A percentile compares a stretch with the other conserved stretches of the same genome.
Conservation (phyloP, 2,329 filamentous ascomycete genomes). For the Epichloe coenophiala region DNA sequence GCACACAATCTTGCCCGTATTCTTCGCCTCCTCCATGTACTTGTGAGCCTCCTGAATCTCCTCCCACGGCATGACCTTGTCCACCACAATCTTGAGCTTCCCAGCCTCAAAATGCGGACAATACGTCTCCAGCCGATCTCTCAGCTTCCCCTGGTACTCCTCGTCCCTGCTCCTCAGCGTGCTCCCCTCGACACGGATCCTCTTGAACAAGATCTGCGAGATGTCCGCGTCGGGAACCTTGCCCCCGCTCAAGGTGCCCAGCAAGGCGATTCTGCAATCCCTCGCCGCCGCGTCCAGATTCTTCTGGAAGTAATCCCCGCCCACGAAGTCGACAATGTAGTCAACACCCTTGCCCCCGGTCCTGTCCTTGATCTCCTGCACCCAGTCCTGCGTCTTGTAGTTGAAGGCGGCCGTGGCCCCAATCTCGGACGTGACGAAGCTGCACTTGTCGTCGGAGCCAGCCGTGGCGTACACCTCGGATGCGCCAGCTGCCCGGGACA, state of each 20-base stretch:
- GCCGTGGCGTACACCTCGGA: constrained; percentile 68
- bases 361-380: constrained; percentile 51
- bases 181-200: constrained; percentile 69
- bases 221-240: constrained; percentile 64
- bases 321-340: constrained; percentile 76
- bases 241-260: constrained; percentile 63
- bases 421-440: constrained; percentile 59
- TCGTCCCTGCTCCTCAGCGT: constrained; percentile 67
- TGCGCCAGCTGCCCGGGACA: constrained; percentile 55
- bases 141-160: constrained; percentile 63
- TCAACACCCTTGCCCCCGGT: constrained; percentile 73
- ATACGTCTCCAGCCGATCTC: constrained; percentile 64
- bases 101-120: constrained; percentile 62
- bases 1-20: constrained; percentile 59
- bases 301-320: constrained; percentile 63
- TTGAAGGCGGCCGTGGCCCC: constrained; percentile 74
- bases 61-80: constrained; percentile 73
- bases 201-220: constrained; percentile 57
- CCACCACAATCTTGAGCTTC: constrained; percentile 63
- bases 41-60: constrained; percentile 58
- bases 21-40: constrained; percentile 57
- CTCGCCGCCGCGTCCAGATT: constrained; percentile 64
- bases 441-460: constrained; percentile 64
- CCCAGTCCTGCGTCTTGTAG: constrained; percentile 69
- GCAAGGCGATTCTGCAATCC: constrained; percentile 63